phyloP scores from a whole-genome alignment of 768 basidiomycete species.

The Postia placenta region DNA sequence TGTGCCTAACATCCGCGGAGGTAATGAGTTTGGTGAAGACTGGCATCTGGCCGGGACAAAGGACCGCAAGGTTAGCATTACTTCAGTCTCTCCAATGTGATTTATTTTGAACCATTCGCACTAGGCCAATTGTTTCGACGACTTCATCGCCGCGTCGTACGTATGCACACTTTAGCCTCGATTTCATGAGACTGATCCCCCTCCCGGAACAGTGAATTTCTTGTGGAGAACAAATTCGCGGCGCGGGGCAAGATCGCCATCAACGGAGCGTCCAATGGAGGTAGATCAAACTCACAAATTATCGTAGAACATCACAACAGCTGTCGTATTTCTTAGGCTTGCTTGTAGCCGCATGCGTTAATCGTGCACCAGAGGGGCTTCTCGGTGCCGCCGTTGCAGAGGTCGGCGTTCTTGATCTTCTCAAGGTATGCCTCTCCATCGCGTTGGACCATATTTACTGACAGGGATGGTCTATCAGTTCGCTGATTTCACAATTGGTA shows the following conservation, averaged over 20 bases:
- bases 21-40: slow-evolving; percentile 77
- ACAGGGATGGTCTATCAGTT: slow-evolving; percentile 41
- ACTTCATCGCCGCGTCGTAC: slow-evolving; percentile 79
- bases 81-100: neutral
- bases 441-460: no score
- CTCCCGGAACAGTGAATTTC: slow-evolving; percentile 65
- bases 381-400: slow-evolving; percentile 78
- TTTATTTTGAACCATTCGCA: neutral
- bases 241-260: slow-evolving; percentile 67
- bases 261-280: slow-evolving; percentile 80
- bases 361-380: slow-evolving; percentile 68
- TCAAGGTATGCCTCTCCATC: slow-evolving; percentile 46
- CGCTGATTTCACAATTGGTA: slow-evolving; percentile 71
- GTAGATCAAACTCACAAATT: no score
- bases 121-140: slow-evolving; percentile 73
- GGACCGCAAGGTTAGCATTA: slow-evolving; percentile 54
- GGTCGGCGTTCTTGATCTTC: slow-evolving; percentile 75
- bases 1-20: slow-evolving; percentile 43
- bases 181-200: neutral
- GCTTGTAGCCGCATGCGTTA: slow-evolving; percentile 79
- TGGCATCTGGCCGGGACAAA: slow-evolving; percentile 73
- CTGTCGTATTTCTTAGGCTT: slow-evolving; percentile 44
- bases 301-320: no score
- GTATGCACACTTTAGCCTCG: no score
- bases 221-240: slow-evolving; percentile 67